Percentiles rank a stretch among this genome's conserved stretches.
Evolutionary conservation across 768 basidiomycete genomes (phyloP).

Genomic region (Tricholomella constricta): DNA sequence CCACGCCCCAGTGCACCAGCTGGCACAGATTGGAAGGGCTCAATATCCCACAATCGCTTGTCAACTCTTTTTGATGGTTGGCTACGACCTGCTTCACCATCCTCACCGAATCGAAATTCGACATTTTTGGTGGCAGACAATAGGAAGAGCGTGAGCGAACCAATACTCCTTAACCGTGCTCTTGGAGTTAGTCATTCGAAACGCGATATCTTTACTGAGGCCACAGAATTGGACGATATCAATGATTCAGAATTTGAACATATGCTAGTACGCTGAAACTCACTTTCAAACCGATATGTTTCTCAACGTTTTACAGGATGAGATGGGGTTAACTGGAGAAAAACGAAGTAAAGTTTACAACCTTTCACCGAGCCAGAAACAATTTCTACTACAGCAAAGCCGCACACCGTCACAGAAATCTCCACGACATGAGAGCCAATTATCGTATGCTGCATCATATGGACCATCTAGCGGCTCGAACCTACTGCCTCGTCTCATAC

Average conservation of each 20-base stretch:
- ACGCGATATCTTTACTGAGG: conserved; percentile 25
- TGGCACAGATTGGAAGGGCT: conserved; percentile 51
- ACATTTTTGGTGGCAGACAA: conserved; percentile 36
- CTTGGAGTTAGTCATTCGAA: conserved; percentile 31
- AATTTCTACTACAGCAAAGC: conserved; percentile 63
- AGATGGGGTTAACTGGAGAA: conserved; percentile 72
- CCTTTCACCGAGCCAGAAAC: conserved; percentile 64
- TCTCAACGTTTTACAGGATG: conserved; percentile 50
- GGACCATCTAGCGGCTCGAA: conserved; percentile 60
- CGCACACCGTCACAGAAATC: conserved; percentile 34
- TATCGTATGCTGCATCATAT: conserved; percentile 52
- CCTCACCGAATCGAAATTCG: conserved; percentile 35
- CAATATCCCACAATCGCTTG: conserved; percentile 59
- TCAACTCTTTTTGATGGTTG: conserved; percentile 70
- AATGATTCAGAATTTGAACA: conserved; percentile 59
- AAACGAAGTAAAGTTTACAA: conserved; percentile 63
- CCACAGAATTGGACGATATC: conserved; percentile 31
- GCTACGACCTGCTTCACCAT: conserved; percentile 50
- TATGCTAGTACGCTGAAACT: conserved; percentile 55
- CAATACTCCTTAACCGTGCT: conserved; percentile 54
- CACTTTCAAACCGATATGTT: neutral
- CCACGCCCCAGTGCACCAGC: conserved; percentile 17
- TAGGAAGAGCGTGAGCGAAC: conserved; percentile 74
- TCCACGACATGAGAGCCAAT: conserved; percentile 24
- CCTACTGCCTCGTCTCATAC: conserved; percentile 66